phyloP scores from a whole-genome alignment of 495 filamentous ascomycete genomes.

The Umbilicaria muhlenbergii region DNA sequence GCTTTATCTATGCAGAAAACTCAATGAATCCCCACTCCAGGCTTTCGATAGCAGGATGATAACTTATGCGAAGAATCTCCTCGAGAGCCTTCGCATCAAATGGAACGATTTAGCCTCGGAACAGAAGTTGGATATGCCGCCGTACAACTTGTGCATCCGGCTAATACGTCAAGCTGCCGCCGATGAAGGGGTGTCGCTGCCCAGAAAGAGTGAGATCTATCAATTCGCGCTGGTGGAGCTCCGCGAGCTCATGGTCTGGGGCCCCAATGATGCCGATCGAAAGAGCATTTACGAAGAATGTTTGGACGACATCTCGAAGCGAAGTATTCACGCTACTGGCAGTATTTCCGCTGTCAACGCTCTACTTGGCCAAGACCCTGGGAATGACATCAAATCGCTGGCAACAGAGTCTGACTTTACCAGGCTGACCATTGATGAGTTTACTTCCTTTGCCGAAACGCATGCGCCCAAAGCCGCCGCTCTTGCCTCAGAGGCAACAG shows the following conservation, averaged over 20 bases:
- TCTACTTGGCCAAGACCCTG: slow-evolving; percentile 27
- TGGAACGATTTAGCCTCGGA: slow-evolving; percentile 3
- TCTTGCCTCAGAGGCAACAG: too few relatives aligned
- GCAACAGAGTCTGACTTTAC: slow-evolving; percentile 38
- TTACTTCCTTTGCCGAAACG: slow-evolving; percentile 27
- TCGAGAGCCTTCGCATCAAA: slow-evolving; percentile 23
- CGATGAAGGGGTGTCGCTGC: slow-evolving; percentile 6
- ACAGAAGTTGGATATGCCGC: slow-evolving; percentile 18
- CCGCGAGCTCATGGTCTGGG: slow-evolving; percentile 30
- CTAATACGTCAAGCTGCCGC: slow-evolving; percentile 46
- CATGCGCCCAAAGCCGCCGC: too few relatives aligned
- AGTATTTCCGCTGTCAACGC: slow-evolving; percentile 57
- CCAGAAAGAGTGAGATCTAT: slow-evolving; percentile 19
- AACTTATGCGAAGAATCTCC: slow-evolving; percentile 26
- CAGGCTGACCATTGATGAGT: slow-evolving; percentile 32
- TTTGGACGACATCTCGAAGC: slow-evolving; percentile 40
- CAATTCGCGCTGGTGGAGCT: slow-evolving; percentile 44
- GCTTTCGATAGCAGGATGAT: slow-evolving; percentile 38
- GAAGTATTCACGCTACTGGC: slow-evolving; percentile 40
- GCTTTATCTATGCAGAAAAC: slow-evolving; percentile 60
- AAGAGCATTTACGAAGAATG: slow-evolving; percentile 40
- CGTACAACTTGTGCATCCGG: slow-evolving; percentile 44
- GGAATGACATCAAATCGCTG: slow-evolving; percentile 31
- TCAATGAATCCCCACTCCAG: slow-evolving; percentile 50
- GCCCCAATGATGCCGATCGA: slow-evolving; percentile 32